Evolutionary conservation across 257 asterid genomes (phyloP).

Genomic region (Solanum ossicruentum): DNA sequence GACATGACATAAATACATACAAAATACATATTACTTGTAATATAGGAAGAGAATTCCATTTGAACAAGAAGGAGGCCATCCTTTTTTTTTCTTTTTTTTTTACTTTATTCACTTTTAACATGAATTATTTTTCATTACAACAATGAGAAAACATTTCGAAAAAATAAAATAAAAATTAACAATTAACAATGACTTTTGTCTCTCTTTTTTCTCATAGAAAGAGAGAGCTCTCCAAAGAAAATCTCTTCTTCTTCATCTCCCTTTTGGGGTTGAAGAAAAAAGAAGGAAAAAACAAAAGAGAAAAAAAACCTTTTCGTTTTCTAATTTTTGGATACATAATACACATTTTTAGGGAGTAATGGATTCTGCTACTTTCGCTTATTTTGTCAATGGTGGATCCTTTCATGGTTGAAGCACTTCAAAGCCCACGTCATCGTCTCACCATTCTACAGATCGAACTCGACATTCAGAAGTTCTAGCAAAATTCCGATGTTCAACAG

Average conservation of each 20-base stretch:
- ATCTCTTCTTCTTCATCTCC: background rate
- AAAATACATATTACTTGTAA: no score
- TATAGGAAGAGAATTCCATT: no score
- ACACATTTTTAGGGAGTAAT: background rate
- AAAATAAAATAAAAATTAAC: no score
- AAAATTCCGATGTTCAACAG: slow-evolving; percentile 44
- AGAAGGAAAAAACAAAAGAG: background rate
- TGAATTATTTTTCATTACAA: no score
- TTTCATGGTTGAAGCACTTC: slow-evolving; percentile 92
- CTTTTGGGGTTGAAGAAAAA: slow-evolving; percentile 9
- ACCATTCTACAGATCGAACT: slow-evolving; percentile 92
- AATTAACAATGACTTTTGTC: background rate
- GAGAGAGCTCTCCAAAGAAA: background rate
- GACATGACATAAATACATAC: no score
- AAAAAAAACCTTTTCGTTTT: background rate
- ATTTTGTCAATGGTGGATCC: slow-evolving; percentile 71
- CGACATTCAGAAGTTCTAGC: slow-evolving; percentile 69
- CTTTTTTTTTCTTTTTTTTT: no score
- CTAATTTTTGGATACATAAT: background rate
- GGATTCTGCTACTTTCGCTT: slow-evolving; percentile 27
- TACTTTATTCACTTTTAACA: no score
- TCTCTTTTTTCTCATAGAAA: background rate
- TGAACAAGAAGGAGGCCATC: no score
- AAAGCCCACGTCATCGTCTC: slow-evolving; percentile 91
- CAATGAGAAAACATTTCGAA: no score